Percentiles rank a stretch among this genome's conserved stretches.
Evolutionary conservation across 2,329 filamentous ascomycete species (phyloP).

Genomic region (Ramularia endophylla): DNA sequence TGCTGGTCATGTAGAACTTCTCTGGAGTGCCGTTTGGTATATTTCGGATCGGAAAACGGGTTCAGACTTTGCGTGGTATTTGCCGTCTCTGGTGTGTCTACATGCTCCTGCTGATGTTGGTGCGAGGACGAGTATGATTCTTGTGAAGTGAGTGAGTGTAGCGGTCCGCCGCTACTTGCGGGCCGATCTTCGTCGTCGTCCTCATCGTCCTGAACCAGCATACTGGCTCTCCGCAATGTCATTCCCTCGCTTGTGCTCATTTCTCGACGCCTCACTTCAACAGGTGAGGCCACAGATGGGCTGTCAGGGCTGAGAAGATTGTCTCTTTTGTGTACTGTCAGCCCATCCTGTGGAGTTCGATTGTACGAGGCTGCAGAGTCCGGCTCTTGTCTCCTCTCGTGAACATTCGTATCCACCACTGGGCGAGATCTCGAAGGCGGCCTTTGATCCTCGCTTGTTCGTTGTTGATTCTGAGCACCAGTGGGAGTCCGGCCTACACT

Average conservation of each 20-base stretch:
- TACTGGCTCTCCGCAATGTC: conserved; percentile 28
- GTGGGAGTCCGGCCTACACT: conserved; percentile 23
- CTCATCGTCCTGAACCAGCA: conserved; percentile 21
- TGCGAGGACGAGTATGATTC: conserved; percentile 9
- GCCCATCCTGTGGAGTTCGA: too few relatives aligned
- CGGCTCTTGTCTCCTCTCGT: conserved; percentile 2
- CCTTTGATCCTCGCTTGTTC: too few relatives aligned
- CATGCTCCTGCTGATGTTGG: not conserved
- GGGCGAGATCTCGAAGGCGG: conserved; percentile 3
- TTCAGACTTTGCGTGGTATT: conserved; percentile 12
- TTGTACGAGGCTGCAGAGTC: not conserved
- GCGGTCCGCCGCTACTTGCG: not conserved
- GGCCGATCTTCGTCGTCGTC: conserved; percentile 17
- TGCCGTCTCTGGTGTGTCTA: conserved; percentile 13
- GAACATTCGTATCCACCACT: conserved; percentile 14
- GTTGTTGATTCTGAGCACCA: conserved; percentile 7
- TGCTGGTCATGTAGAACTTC: conserved; percentile 13
- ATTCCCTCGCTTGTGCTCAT: conserved; percentile 28
- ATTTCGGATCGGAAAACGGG: conserved; percentile 26
- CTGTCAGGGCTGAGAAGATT: not conserved
- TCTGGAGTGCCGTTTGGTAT: conserved; percentile 21
- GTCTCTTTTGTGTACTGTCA: too few relatives aligned
- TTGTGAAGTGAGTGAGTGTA: not conserved
- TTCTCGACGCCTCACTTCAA: conserved; percentile 18
- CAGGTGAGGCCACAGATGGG: conserved; percentile 13